Conservation (phyloP, 495 filamentous ascomycete genomes). For the Xylaria acuta region DNA sequence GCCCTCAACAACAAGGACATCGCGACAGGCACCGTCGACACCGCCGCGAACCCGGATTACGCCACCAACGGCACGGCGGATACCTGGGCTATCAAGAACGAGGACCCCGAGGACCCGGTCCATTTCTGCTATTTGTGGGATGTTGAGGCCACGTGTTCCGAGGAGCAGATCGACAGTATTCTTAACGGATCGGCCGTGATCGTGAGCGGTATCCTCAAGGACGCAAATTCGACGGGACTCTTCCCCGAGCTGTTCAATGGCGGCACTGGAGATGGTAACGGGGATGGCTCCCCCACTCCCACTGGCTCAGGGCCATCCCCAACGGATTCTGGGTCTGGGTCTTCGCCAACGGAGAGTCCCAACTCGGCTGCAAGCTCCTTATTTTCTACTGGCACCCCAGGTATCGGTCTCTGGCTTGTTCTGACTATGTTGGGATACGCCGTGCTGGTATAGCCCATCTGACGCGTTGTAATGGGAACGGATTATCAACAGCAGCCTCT, state of each 20-base stretch:
- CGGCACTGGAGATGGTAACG: conserved; percentile 29
- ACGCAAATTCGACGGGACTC: conserved; percentile 47
- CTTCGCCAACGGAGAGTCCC: conserved; percentile 17
- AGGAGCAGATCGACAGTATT: conserved; percentile 56
- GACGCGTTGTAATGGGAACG: neutral
- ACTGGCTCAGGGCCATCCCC: conserved; percentile 34
- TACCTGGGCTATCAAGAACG: conserved; percentile 59
- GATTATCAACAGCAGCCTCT: neutral
- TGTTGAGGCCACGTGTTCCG: conserved; percentile 57
- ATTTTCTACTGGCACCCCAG: neutral
- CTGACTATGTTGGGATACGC: conserved; percentile 13
- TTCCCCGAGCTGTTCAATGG: conserved; percentile 39
- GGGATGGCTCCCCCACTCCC: conserved; percentile 33
- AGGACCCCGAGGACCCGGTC: conserved; percentile 46
- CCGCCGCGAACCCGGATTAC: conserved; percentile 54
- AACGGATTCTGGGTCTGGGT: conserved; percentile 39
- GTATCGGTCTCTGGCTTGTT: conserved; percentile 23
- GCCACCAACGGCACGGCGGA: conserved; percentile 56
- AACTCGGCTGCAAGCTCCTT: conserved; percentile 24
- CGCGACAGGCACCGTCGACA: conserved; percentile 64
- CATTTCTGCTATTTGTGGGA: conserved; percentile 66
- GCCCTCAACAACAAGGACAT: conserved; percentile 63
- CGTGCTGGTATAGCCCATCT: conserved; percentile 1
- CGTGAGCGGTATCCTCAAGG: conserved; percentile 58
- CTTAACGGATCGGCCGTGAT: conserved; percentile 50